Evolutionary conservation across 306 rosid genomes (phyloP), one percentile per base, ranked within the genome.

Genomic region (Myrica gale): DNA sequence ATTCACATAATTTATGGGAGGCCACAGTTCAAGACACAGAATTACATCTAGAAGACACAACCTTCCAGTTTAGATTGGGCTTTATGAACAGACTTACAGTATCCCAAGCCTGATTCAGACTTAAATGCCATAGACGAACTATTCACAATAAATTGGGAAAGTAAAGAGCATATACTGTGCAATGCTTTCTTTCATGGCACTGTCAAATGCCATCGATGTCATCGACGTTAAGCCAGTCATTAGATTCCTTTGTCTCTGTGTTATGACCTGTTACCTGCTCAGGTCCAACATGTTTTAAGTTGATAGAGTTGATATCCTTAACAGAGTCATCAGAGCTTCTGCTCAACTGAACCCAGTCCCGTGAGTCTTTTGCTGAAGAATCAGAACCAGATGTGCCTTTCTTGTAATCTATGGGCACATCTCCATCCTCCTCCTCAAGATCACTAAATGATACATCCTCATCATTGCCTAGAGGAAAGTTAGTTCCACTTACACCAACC

Each of bases 361-460:
- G 80, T 5, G 98, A 94, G 71, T 91, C 97, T 85, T 89, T 91
- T 9, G 97, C 75, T 9, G 97, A 93, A 15, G 94, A 91, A 82
- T 91, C 97, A 50, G 98, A 93, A 41, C 97, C 90, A 3, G 96
- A 89, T 58, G 87, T 76, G 32, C 68, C 85, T 73, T 89, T 95
- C 76, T 86, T 90, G 84, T 86, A 82, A 83, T 78, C 81, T 58
- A 67, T 74, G 45, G 88, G 85, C 2, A 68, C 85, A 21, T 86
- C 92, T 43, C 83, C 88, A 63, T 92, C 98, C 0, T 94, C 98
- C 23, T 94, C 98, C 86, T 94, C 98, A 21, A 94, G 97, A 81
- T 94, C 98, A 71, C 98, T 94, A 83, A 94, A 94, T 4, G 98
- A 89, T 16, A 94, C 98, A 77, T 94, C 98, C 81, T 94, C 98